Conservation (phyloP, 73 alveolate species). For the Paramecium sexaurelia region DNA sequence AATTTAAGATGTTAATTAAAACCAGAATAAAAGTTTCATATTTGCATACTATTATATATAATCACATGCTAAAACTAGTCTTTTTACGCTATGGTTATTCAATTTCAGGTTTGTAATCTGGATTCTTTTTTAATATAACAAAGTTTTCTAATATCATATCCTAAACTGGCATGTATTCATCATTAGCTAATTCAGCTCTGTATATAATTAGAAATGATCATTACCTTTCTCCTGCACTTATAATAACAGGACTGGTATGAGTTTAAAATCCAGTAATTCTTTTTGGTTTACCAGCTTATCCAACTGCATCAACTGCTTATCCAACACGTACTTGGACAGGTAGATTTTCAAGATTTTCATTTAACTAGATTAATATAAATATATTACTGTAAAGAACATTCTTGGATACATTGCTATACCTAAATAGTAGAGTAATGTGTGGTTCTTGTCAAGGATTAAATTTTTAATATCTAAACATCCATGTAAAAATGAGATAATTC, state of each 20-base stretch:
- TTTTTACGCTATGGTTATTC: constrained; percentile 53
- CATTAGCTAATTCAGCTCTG: constrained; percentile 88
- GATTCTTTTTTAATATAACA: constrained; percentile 90
- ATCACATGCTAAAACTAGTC: constrained; percentile 55
- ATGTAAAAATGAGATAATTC: constrained; percentile 83
- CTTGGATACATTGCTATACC: constrained; percentile 94
- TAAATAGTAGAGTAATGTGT: constrained; percentile 87
- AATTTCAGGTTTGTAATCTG: constrained; percentile 79
- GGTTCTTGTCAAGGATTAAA: constrained; percentile 80
- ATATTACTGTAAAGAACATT: constrained; percentile 87
- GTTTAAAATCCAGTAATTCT: constrained; percentile 95
- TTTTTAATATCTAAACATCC: constrained; percentile 85
- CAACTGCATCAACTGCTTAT: constrained; percentile 97
- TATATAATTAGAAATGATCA: background rate
- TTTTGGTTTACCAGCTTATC: constrained; percentile 96
- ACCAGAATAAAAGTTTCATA: constrained; percentile 66
- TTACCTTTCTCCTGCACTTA: constrained; percentile 89
- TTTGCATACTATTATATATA: background rate
- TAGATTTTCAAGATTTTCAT: constrained; percentile 84
- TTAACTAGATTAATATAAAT: background rate
- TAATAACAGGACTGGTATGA: constrained; percentile 93
- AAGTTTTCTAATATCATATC: constrained; percentile 88
- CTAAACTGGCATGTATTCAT: constrained; percentile 83
- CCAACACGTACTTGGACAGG: constrained; percentile 89
- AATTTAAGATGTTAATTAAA: too few relatives aligned